Percentiles rank a stretch among this genome's conserved stretches.
These are phyloP conservation scores for Raphanus hybrid DNA, from an alignment of 441 rosid genomes.

Conservation along the genomic window DNA sequence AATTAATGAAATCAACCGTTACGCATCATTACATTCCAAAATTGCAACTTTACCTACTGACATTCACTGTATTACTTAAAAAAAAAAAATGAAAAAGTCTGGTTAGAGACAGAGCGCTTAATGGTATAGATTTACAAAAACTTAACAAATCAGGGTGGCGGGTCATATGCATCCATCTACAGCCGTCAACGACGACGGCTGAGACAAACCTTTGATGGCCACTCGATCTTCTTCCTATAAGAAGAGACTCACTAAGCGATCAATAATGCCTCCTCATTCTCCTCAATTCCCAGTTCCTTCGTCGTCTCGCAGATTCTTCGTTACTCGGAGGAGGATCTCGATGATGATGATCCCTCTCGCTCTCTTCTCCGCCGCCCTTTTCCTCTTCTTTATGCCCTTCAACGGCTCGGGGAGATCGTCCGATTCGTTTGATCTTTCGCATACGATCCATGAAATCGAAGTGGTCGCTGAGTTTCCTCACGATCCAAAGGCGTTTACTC, in stretches of 20 bases:
- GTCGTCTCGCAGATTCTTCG: constrained; percentile 29
- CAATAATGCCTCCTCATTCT: constrained; percentile 17
- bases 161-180: background rate
- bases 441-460: constrained; percentile 50
- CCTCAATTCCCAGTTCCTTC: background rate
- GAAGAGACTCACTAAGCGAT: constrained; percentile 34
- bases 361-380: constrained; percentile 43
- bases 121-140: background rate
- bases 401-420: constrained; percentile 35
- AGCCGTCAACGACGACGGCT: constrained; percentile 20
- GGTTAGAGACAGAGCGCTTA: background rate
- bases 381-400: constrained; percentile 57
- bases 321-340: constrained; percentile 40
- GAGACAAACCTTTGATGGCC: constrained; percentile 27
- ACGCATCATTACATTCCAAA: too few species aligned
- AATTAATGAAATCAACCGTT: too few species aligned
- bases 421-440: constrained; percentile 23
- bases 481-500: constrained; percentile 88
- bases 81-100: background rate
- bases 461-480: constrained; percentile 84
- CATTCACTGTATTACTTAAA: background rate
- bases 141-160: background rate
- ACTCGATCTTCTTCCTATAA: constrained; percentile 26
- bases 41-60: too few species aligned
- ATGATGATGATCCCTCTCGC: constrained; percentile 43